Evolutionary conservation across 129 eudicot genomes (phyloP).

Genomic region (Chrysanthemum makinoi): DNA sequence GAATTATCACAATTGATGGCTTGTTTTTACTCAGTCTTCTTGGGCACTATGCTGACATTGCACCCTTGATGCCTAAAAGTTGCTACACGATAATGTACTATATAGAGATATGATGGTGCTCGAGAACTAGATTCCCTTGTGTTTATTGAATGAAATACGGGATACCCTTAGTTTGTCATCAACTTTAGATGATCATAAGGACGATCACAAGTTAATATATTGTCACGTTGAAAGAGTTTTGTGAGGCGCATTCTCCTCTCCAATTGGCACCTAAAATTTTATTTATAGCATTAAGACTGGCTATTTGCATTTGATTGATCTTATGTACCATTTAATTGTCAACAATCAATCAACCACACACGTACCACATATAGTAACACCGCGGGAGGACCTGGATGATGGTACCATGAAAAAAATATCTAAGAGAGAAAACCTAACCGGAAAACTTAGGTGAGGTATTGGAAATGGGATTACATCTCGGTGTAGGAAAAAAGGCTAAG

Average conservation of each 20-base stretch:
- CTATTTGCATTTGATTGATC: slow-evolving; percentile 40
- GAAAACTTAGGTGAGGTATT: slow-evolving; percentile 10
- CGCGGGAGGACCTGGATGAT: neutral
- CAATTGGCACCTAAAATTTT: neutral
- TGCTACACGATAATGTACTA: slow-evolving; percentile 19
- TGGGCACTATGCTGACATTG: slow-evolving; percentile 20
- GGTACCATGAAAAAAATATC: neutral
- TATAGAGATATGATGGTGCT: slow-evolving; percentile 43
- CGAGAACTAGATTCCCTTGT: slow-evolving; percentile 41
- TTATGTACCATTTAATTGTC: slow-evolving; percentile 42
- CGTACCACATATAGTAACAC: neutral
- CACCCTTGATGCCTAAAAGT: slow-evolving; percentile 23
- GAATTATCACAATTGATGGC: slow-evolving; percentile 45
- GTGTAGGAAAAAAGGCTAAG: slow-evolving; percentile 5
- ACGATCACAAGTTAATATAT: slow-evolving; percentile 4
- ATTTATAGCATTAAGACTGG: neutral
- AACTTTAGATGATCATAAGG: slow-evolving; percentile 11
- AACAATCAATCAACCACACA: slow-evolving; percentile 1
- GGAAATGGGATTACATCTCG: slow-evolving; percentile 19
- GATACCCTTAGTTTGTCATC: slow-evolving; percentile 14
- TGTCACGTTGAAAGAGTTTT: slow-evolving; percentile 27
- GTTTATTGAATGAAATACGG: too few species aligned
- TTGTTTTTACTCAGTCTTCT: slow-evolving; percentile 43
- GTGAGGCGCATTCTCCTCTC: slow-evolving; percentile 50
- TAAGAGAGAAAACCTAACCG: neutral